Evolutionary conservation across 305 asterid species (phyloP), one percentile per base, ranked within the genome.

Genomic region (Rubia tinctorum): DNA sequence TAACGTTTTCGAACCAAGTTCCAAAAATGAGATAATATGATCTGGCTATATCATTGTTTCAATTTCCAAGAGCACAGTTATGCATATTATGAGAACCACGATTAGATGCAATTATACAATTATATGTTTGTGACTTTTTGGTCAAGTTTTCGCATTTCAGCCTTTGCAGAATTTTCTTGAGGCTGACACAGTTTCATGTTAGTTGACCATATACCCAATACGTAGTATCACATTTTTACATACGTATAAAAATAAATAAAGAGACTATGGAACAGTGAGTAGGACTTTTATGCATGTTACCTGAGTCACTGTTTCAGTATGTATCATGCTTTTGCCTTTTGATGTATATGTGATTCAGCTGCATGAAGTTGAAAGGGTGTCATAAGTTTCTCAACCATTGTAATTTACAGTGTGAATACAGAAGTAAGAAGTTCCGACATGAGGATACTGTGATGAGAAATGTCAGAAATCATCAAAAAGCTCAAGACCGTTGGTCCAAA

Each of bases 401-500:
- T 72, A 70, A 72, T 78, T 79, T 71, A 74, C 75, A 95, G 99
- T 90, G 91, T 81, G 99, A 95, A 82, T 87, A 86, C 81, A 92
- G 98, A 80, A 82, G 89, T 82, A 90, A 80, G 83, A 90, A 85
- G 80, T 86, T 95, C 55, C 97, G 96, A 65, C 75, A 86, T 37
- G 99, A 95, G 83, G 99, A 95, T 80, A 84, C 76, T 70, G 75
- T 83, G 64, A 88, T 95, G 93, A 85, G 84, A 79, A 82, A 67
- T 71, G 90, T 90, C 74, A 89, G 90, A 81, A 89, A 72, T 80
- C 92, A 90, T n/a, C 79, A 87, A 67, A 95, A 82, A 88, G 99
- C 99, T 69, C 92, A 84, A 82, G 93, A 82, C n/a, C 90, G 74
- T 34, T 95, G 99, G 99, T 90, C 77, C 61, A 95, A 89, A 79